Percentiles rank a stretch among this genome's conserved stretches.
These are phyloP conservation scores for Aspergillus fumigatiaffinis DNA, from an alignment of 2,329 filamentous ascomycete genomes.

Conservation along the genomic window DNA sequence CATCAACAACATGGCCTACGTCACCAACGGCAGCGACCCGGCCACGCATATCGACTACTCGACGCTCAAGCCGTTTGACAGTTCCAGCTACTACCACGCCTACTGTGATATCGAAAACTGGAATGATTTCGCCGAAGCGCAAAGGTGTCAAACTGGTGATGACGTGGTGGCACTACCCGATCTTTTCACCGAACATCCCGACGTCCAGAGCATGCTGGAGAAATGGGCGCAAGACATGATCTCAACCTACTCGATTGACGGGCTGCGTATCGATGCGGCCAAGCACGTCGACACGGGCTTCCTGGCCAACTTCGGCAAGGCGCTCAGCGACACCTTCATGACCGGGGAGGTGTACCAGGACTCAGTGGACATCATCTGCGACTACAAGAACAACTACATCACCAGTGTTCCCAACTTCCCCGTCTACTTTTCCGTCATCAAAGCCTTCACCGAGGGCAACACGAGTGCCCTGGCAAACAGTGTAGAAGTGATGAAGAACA, in stretches of 20 bases:
- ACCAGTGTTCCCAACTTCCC: constrained; percentile 48
- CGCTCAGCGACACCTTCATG: constrained; percentile 42
- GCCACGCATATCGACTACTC: constrained; percentile 23
- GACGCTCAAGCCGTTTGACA: constrained; percentile 24
- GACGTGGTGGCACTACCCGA: constrained; percentile 45
- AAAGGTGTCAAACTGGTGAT: constrained; percentile 52
- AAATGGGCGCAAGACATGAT: constrained; percentile 41
- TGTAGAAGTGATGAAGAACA: constrained; percentile 20
- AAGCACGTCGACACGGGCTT: constrained; percentile 46
- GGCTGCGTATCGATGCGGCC: constrained; percentile 49
- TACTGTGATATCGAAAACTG: constrained; percentile 32
- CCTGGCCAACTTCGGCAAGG: constrained; percentile 35
- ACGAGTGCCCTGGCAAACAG: constrained; percentile 23
- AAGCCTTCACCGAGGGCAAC: constrained; percentile 31
- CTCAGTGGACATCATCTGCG: constrained; percentile 36
- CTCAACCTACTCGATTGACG: constrained; percentile 46
- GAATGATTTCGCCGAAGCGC: constrained; percentile 30
- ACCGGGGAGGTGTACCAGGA: constrained; percentile 45
- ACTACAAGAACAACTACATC: constrained; percentile 38
- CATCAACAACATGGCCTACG: constrained; percentile 46
- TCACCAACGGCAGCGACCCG: constrained; percentile 25
- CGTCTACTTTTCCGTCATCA: constrained; percentile 33
- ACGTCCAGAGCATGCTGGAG: constrained; percentile 38
- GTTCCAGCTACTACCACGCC: constrained; percentile 21
- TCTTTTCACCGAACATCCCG: constrained; percentile 42